Base-by-base conservation (phyloP, 805 yeast genomes). In the Candida railenensis region DNA sequence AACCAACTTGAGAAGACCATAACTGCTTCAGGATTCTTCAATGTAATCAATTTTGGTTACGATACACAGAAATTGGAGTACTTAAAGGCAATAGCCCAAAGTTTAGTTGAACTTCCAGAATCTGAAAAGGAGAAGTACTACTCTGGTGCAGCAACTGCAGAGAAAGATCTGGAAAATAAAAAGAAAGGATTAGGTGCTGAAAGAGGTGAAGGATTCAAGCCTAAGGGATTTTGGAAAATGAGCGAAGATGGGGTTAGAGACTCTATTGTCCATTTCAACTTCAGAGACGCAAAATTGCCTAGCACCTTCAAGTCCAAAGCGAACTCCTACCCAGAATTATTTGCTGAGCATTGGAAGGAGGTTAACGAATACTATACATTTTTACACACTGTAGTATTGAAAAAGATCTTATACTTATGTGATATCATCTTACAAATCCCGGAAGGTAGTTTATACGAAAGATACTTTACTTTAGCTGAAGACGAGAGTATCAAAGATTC, bases 181-280 rank as follows among this genome's bases (percentile, higher is more conserved):
- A 33, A 40, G n/a, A 66, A 2, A 45, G 58, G 63, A 2, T 50
- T 67, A 11, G 80, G 81, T 0, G 76, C 75, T 5, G 77, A 76
- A 49, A 58, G 78, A 18, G 80, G 78, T 4, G 59, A 60, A 33
- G 81, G 80, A 0, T 76, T 61, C 58, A 76, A 76, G 51, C 80
- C 80, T 2, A 63, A 62, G 37, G 76, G 76, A 19, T 74, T 74
- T 51, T 76, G 81, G 81, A 61, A 66, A 2, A 70, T 74, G 60
- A 65, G 70, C 16, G 34, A 39, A n/a, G 67, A 73, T 48, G 72
- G 72, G 1, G 67, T 69, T 5, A 56, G 69, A 14, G 81, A 76
- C 50, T 65, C 69, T 32, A 74, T 76, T 44, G 74, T 63, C 39
- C 72, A 71, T 48, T 76, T 66, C 57, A 76, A 76, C 50, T 58